Conservation (phyloP, 768 basidiomycete species). For the Strobilomyces dryophilus region DNA sequence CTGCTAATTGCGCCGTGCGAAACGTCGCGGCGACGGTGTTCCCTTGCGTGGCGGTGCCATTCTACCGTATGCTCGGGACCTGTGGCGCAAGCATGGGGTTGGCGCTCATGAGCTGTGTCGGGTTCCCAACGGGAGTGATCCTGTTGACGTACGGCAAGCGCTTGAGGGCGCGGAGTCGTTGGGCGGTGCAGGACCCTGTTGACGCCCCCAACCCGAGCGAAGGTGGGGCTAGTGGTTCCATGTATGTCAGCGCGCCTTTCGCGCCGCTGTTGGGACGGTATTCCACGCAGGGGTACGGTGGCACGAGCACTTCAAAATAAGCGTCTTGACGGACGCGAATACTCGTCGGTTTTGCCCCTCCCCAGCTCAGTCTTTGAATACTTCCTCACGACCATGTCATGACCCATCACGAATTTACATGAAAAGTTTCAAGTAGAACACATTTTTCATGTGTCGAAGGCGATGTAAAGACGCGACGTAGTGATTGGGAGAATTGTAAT, state of each 20-base stretch:
- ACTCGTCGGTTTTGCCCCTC: background rate
- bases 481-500: background rate
- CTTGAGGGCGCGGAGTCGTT: conserved; percentile 21
- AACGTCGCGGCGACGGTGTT: conserved; percentile 19
- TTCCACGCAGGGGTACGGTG: conserved; percentile 12
- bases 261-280: conserved; percentile 17
- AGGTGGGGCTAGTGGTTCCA: background rate
- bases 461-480: background rate
- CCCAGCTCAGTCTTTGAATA: background rate
- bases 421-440: too few species aligned
- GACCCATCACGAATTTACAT: background rate
- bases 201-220: background rate
- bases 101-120: conserved; percentile 22
- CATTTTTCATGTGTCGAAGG: too few species aligned
- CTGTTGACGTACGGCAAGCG: conserved; percentile 20
- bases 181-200: conserved; percentile 21
- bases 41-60: conserved; percentile 23
- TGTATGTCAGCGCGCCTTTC: background rate
- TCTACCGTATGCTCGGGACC: conserved; percentile 20
- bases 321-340: background rate
- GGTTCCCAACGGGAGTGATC: conserved; percentile 19
- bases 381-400: background rate
- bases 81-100: conserved; percentile 14
- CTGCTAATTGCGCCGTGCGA: conserved; percentile 24
- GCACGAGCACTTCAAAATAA: background rate